Base-by-base conservation (phyloP, 108 stramenopile species). In the Cyclotella cryptica region DNA sequence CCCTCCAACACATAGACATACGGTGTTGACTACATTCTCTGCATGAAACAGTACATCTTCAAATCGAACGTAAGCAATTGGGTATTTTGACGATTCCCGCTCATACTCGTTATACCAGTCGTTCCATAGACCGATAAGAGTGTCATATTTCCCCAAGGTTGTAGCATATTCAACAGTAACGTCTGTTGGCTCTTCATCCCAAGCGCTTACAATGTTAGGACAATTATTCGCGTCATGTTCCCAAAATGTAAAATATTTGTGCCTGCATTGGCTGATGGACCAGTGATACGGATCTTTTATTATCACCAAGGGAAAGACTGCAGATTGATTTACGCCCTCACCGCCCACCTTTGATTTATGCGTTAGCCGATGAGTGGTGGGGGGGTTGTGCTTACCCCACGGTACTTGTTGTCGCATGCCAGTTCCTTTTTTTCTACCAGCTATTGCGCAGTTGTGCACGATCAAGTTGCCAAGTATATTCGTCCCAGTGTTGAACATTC, bases 1-100 rank as follows among this genome's bases (percentile, higher is more conserved):
- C 9, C 94, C 94, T 21, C 88, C 92, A 13, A 83, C 90, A 71
- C 92, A 93, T 71, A 83, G 70, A 66, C 92, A 93, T n/a, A 89
- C 69, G 10, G 22, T 14, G 21, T 55, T 75, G 15, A 87, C 79
- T 13, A 90, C 87, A 29, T 84, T n/a, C 27, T 76, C 52, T n/a
- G 88, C 70, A 72, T 87, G 78, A 74, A 87, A 91, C 9, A 90
- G 49, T 26, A 89, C 71, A 68, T 93, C 92, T 67, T 93, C 91
- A 62, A 89, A 89, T 27, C 91, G 88, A 46, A 92, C 51, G 53
- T 86, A 81, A 7, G 86, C 69, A 10, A 72, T 43, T 5, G 89
- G 89, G 83, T 80, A 88, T 41, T 65, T 30, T 0, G 35, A 44
- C 40, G 42, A 4, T 19, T 81, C 54, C 10, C 69, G 26, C 15